Base-by-base conservation (phyloP, 2,329 filamentous ascomycete species). In the Ceratocystis cacaofunesta region DNA sequence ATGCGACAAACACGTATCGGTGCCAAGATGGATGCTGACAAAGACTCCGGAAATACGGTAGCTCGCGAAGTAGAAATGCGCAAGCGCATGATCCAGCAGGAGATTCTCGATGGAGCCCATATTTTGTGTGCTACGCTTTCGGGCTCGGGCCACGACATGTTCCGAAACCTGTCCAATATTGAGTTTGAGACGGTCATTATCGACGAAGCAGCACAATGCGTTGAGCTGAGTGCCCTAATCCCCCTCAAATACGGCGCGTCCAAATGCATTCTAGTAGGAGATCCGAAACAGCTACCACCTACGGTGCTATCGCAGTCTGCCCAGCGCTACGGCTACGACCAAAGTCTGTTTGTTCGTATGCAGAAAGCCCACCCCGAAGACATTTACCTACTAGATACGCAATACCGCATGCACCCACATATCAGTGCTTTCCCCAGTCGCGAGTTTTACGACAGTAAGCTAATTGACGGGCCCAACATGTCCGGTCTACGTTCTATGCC, bases 181-280 rank as follows among this genome's bases (percentile, higher is more conserved):
- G 94, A 99, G 74, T 99, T 99, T 70, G 94, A 99, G 76, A 97
- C 94, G 0, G 94, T 99, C 69, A 89, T 99, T 70, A 96, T 99
- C 69, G 94, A 99, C 71, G 94, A 99, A 77, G 94, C 94, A 2
- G 94, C 94, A 17, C 94, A 99, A 79, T 99, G 92, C 74, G 95
- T 99, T 68, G 94, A 99, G 77, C 82, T 99, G 72, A 96, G 91
- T 72, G 94, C 94, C 12, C 81, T 99, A 60, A 99, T 99, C 70
- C 94, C 94, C 1, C 82, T 99, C 66, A 99, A 99, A 75, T 99
- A 99, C 72, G 92, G 94, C 65, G 96, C 91, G 75, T 88, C 89
- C 67, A 97, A 96, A 76, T 97, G 94, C 76, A 90, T 99, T 70
- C 84, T 99, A 41, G 94, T 99, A 36, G 94, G 94, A 77, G 94